A percentile compares a stretch with the other conserved stretches of the same genome.
These are phyloP conservation scores for Punctularia strigosozonata DNA, from an alignment of 768 basidiomycete species.

Conservation along the genomic window DNA sequence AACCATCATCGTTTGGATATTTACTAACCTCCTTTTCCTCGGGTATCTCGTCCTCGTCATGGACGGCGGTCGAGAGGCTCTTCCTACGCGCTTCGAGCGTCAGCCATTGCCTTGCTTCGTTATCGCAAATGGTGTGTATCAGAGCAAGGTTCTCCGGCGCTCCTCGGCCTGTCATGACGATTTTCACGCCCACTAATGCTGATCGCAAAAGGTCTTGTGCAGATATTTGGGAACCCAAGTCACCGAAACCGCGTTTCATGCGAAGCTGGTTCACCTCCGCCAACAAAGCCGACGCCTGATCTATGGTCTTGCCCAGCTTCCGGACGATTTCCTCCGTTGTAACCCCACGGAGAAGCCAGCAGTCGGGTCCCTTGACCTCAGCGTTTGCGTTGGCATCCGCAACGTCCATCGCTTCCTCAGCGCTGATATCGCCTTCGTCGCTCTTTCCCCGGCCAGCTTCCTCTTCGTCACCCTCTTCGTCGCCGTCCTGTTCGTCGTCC, in stretches of 20 bases:
- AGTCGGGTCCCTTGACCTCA: constrained; percentile 20
- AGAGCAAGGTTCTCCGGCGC: constrained; percentile 63
- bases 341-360: too few relatives aligned
- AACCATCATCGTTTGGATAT: not conserved
- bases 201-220: constrained; percentile 37
- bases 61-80: constrained; percentile 8
- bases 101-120: constrained; percentile 38
- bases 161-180: constrained; percentile 56
- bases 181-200: constrained; percentile 56
- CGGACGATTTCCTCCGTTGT: constrained; percentile 22
- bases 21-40: constrained; percentile 19
- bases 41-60: constrained; percentile 10
- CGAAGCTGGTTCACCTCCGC: constrained; percentile 50
- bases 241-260: constrained; percentile 35
- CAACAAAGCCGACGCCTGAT: constrained; percentile 36
- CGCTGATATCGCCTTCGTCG: constrained; percentile 9
- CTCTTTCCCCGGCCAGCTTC: constrained; percentile 47
- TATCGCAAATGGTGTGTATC: constrained; percentile 53
- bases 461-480: constrained; percentile 11
- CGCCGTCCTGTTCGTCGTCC: not conserved
- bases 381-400: constrained; percentile 6
- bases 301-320: constrained; percentile 27
- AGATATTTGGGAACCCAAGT: constrained; percentile 20
- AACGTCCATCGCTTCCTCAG: constrained; percentile 5
- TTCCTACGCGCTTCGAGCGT: constrained; percentile 18